Base-by-base conservation (phyloP, 345 rosid genomes). In the Salix koriyanagi region DNA sequence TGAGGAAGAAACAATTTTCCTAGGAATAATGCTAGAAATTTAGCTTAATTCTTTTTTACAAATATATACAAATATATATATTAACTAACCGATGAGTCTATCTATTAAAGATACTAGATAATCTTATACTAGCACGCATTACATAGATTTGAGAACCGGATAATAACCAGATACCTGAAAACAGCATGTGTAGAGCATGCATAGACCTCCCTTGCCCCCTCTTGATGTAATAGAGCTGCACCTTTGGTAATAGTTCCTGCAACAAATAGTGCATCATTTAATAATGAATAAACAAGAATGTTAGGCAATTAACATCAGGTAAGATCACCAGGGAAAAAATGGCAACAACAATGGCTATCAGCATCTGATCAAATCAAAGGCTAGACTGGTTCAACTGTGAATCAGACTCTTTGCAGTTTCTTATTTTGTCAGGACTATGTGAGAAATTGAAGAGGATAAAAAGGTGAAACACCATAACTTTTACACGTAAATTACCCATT, bases 181-280 rank as follows among this genome's bases (percentile, higher is more conserved):
- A 95, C 98, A 72, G 99, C 98, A 85, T 95, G 98, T 25, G 99
- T 95, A 77, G 79, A 85, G 80, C 99, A 95, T 18, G 99, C 99
- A 73, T 93, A 93, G 42, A 95, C 99, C 88, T 93, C 99, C 78
- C 96, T 91, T 37, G 99, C 99, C 19, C 98, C 99, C 83, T 91
- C 99, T 83, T 95, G 96, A 85, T 95, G 99, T 71, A 95, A 87
- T 62, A 95, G 83, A 81, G 94, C 98, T 65, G 99, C 99, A 82
- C 99, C 97, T 89, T 95, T 95, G 80, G 89, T 77, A 80, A 93
- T 95, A 65, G 99, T 95, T 78, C 99, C 97, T 95, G 79, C 46
- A 60, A 56, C 32, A 65, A 78, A 65, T 67, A 79, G 21, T 32
- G 42, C 34, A 71, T 79, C 66, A 76, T 71, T 60, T 72, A 46